phyloP scores from a whole-genome alignment of 441 rosid species.

The Arabidopsis hybrid region DNA sequence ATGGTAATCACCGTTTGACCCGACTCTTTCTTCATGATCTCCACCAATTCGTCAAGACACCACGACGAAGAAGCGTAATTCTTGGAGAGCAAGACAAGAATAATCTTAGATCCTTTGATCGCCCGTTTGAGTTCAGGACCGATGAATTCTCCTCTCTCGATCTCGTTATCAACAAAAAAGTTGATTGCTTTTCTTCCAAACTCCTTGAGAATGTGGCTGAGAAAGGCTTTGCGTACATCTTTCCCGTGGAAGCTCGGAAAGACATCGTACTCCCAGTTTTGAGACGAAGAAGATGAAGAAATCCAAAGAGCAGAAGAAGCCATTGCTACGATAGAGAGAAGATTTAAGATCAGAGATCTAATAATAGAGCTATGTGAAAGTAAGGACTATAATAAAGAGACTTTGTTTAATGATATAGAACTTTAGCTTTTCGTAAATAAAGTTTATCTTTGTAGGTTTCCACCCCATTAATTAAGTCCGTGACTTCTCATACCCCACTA shows the following conservation, averaged over 20 bases:
- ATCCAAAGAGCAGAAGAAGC: neutral
- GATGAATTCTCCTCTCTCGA: neutral
- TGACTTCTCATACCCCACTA: no score
- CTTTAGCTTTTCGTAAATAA: no score
- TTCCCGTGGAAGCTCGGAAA: neutral
- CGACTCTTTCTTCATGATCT: neutral
- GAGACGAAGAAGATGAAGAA: neutral
- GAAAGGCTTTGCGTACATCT: neutral
- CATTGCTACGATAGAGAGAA: neutral
- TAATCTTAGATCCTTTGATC: neutral
- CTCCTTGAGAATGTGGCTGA: neutral
- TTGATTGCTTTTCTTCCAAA: neutral
- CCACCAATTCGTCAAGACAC: neutral
- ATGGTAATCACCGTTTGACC: neutral
- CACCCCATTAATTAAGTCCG: no score
- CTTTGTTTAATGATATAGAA: no score
- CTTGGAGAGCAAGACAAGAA: neutral
- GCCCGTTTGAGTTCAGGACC: neutral
- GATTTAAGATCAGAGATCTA: no score
- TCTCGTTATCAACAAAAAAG: neutral
- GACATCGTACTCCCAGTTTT: neutral
- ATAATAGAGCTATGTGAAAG: no score
- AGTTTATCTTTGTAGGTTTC: no score
- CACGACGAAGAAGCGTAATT: neutral
- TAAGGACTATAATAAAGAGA: no score